Evolutionary conservation across 371 early-diverging fungal species (phyloP).

Genomic region (Syncephalis plumigaleata): DNA sequence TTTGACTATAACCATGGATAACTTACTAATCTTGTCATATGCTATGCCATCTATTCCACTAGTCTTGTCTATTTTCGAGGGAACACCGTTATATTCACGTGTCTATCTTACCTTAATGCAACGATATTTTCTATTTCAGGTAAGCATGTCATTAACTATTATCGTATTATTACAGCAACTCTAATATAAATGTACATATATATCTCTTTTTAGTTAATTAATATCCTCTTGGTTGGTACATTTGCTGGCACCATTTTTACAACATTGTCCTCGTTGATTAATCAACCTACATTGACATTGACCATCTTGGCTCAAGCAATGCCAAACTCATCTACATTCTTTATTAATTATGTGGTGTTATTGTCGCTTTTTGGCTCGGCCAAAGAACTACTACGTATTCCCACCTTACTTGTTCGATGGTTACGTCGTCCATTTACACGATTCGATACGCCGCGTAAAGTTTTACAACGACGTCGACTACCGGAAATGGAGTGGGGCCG

Average conservation of each 20-base stretch:
- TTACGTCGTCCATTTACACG: background rate
- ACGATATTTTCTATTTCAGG: constrained; percentile 61
- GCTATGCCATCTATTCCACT: no score
- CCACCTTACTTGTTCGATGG: constrained; percentile 16
- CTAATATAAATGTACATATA: no score
- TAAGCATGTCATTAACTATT: constrained; percentile 5
- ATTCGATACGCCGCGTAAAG: background rate
- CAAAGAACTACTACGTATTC: constrained; percentile 43
- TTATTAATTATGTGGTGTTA: constrained; percentile 60
- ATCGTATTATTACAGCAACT: no score
- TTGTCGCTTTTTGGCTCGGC: constrained; percentile 43
- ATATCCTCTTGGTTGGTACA: constrained; percentile 60
- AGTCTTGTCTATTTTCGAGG: constrained; percentile 39
- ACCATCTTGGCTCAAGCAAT: constrained; percentile 26
- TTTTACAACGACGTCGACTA: constrained; percentile 12
- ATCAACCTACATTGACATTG: constrained; percentile 17
- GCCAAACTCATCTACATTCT: constrained; percentile 55
- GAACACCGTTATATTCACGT: constrained; percentile 36
- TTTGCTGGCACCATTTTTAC: constrained; percentile 40
- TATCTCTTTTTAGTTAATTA: no score
- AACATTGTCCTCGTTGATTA: constrained; percentile 14
- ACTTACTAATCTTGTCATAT: no score
- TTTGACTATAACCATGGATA: constrained; percentile 8
- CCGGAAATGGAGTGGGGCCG: constrained; percentile 24
- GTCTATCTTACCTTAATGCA: constrained; percentile 34